Evolutionary conservation across 441 rosid genomes (phyloP).

Genomic region (Mallotus japonicus): DNA sequence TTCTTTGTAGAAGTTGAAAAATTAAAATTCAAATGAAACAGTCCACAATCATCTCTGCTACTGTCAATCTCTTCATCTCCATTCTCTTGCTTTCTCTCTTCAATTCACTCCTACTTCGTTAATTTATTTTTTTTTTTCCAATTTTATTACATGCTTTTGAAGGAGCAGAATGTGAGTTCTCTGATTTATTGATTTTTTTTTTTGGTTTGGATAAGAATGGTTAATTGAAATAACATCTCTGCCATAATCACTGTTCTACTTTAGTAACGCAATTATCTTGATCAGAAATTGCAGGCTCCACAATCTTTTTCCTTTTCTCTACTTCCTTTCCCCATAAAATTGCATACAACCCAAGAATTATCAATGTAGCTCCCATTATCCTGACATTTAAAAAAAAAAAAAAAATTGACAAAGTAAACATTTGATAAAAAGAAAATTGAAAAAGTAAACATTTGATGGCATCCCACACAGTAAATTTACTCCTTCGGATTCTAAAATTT

Average conservation of each 20-base stretch:
- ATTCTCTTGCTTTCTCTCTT: slow-evolving; percentile 30
- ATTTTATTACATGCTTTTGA: background rate
- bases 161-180: background rate
- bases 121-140: background rate
- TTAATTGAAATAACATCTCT: too few species aligned
- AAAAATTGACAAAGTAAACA: too few species aligned
- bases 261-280: background rate
- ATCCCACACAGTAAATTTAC: too few species aligned
- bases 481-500: too few species aligned
- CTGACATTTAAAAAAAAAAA: background rate
- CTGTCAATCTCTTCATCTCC: slow-evolving; percentile 40
- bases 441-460: too few species aligned
- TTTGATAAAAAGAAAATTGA: too few species aligned
- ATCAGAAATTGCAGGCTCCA: background rate
- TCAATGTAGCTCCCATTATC: background rate
- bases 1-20: too few species aligned
- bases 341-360: slow-evolving; percentile 5
- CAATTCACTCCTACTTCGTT: slow-evolving; percentile 8
- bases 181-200: too few species aligned
- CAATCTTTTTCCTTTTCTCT: background rate
- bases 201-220: background rate
- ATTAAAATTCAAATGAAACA: slow-evolving; percentile 30
- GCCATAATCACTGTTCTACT: too few species aligned
- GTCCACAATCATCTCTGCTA: slow-evolving; percentile 39
- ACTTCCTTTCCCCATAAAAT: slow-evolving; percentile 11